A percentile compares a stretch with the other conserved stretches of the same genome.
Conservation (phyloP, 2,329 filamentous ascomycete species). For the Paracamarosporium sp. region DNA sequence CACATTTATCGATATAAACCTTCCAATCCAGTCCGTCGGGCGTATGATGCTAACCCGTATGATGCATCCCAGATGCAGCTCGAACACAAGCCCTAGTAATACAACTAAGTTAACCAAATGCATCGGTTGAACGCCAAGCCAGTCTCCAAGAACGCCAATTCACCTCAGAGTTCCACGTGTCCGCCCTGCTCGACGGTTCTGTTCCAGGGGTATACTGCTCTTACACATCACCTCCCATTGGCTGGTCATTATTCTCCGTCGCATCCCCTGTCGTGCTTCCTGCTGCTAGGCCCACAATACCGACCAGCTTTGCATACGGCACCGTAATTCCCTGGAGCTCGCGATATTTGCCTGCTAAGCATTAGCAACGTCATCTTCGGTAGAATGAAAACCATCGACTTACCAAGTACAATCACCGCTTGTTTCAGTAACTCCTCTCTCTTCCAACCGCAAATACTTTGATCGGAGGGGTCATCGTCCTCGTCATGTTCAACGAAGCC, state of each 20-base stretch:
- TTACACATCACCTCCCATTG: neutral
- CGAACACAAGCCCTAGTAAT: neutral
- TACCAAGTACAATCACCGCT: constrained; percentile 90
- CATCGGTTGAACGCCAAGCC: neutral
- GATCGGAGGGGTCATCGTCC: constrained; percentile 57
- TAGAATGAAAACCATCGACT: constrained; percentile 10
- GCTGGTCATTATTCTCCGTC: too few species aligned
- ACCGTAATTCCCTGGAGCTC: constrained; percentile 95
- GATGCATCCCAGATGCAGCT: too few species aligned
- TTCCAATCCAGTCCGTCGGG: too few species aligned
- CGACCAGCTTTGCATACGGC: constrained; percentile 77
- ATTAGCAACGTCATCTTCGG: neutral
- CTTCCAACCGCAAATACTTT: constrained; percentile 90
- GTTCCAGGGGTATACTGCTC: neutral
- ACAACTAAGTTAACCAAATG: neutral
- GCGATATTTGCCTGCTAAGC: constrained; percentile 81
- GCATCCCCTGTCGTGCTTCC: neutral
- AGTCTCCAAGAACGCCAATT: neutral
- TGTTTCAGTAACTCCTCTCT: constrained; percentile 86
- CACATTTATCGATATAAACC: too few species aligned
- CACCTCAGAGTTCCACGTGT: neutral
- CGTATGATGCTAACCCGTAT: too few species aligned
- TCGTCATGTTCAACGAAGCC: constrained; percentile 68
- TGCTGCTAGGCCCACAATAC: constrained; percentile 29
- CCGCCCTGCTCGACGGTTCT: neutral